Percentiles rank a stretch among this genome's conserved stretches.
Conservation (phyloP, 257 asterid genomes). For the Lycium barbarum region DNA sequence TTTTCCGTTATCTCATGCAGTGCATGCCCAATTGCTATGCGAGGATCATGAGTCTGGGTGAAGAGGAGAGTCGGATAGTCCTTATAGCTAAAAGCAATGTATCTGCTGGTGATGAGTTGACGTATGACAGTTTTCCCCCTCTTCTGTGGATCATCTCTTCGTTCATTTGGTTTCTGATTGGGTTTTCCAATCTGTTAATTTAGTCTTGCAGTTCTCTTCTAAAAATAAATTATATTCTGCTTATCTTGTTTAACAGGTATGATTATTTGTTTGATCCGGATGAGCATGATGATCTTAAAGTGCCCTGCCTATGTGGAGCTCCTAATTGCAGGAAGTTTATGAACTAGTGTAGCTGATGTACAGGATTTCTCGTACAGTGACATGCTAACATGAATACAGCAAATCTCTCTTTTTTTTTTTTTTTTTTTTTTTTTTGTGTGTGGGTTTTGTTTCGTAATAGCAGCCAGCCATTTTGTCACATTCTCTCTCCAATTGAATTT, state of each 20-base stretch:
- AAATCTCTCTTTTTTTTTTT: background rate
- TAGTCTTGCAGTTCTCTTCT: background rate
- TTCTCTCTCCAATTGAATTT: background rate
- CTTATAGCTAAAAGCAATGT: constrained; percentile 84
- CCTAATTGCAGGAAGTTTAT: constrained; percentile 80
- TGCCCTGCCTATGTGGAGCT: constrained; percentile 83
- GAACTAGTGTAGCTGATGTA: constrained; percentile 54
- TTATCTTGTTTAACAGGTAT: constrained; percentile 58
- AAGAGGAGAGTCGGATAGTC: constrained; percentile 80
- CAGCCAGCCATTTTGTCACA: background rate
- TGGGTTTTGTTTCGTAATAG: background rate
- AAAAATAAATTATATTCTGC: background rate
- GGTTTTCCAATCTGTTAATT: background rate
- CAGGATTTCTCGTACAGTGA: constrained; percentile 30
- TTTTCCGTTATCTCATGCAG: constrained; percentile 48
- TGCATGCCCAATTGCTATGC: constrained; percentile 98
- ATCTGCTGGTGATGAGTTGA: constrained; percentile 84
- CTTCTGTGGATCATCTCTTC: background rate
- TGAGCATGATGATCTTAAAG: constrained; percentile 82
- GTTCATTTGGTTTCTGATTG: background rate
- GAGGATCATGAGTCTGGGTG: constrained; percentile 75
- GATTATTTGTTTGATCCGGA: constrained; percentile 93
- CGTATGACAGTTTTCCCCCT: constrained; percentile 51
- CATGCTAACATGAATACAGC: constrained; percentile 7
- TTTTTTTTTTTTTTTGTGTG: background rate